Percentiles rank a stretch among this genome's conserved stretches.
Conservation (phyloP, 2,329 filamentous ascomycete species). For the Apiospora hydei region DNA sequence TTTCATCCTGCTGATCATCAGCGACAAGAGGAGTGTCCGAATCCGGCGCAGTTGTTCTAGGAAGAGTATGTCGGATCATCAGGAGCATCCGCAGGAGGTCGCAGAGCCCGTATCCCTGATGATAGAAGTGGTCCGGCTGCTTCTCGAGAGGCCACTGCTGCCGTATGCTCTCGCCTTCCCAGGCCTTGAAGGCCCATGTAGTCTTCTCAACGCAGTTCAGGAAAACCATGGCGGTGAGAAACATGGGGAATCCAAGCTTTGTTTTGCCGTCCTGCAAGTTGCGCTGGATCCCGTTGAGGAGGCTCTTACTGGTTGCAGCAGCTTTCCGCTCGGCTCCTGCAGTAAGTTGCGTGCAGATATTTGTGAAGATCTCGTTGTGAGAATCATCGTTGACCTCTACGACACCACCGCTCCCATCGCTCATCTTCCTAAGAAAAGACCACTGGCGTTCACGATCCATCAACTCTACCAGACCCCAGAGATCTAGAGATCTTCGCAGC, state of each 20-base stretch:
- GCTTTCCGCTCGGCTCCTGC: constrained; percentile 71
- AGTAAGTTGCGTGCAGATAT: constrained; percentile 69
- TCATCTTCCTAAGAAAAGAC: constrained; percentile 60
- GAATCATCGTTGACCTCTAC: constrained; percentile 60
- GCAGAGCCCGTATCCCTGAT: constrained; percentile 66
- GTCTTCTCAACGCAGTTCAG: constrained; percentile 73
- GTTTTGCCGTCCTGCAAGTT: constrained; percentile 67
- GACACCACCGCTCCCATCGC: constrained; percentile 48
- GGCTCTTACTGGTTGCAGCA: constrained; percentile 62
- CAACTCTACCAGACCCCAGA: constrained; percentile 71
- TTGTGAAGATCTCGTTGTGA: constrained; percentile 64
- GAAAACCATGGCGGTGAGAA: constrained; percentile 67
- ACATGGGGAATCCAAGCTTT: constrained; percentile 66
- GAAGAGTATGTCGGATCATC: constrained; percentile 65
- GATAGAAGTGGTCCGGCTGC: constrained; percentile 62
- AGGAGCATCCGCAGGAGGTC: constrained; percentile 68
- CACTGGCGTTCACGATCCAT: constrained; percentile 70
- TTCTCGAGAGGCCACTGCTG: constrained; percentile 68
- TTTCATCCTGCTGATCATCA: constrained; percentile 53
- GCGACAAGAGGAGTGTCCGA: constrained; percentile 57
- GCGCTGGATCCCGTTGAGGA: constrained; percentile 68
- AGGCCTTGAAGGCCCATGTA: constrained; percentile 73
- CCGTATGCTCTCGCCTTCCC: constrained; percentile 68
- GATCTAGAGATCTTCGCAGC: constrained; percentile 64
- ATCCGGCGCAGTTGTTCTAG: constrained; percentile 55